phyloP scores from a whole-genome alignment of 495 filamentous ascomycete genomes.

The Bacidia rubella region DNA sequence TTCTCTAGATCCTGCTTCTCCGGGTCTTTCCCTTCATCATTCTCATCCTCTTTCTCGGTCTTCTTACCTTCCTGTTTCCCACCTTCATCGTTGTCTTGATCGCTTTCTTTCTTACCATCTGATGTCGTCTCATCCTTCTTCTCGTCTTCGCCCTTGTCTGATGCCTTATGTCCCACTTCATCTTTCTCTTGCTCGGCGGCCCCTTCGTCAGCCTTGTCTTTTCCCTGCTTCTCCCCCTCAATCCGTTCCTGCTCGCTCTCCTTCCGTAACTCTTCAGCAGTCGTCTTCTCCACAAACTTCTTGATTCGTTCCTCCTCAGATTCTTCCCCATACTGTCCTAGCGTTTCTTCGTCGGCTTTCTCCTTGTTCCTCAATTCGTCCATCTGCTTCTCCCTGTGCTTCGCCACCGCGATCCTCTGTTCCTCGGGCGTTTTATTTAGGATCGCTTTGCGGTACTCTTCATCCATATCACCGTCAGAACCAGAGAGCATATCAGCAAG shows the following conservation, averaged over 20 bases:
- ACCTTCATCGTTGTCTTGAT: neutral
- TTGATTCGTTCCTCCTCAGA: neutral
- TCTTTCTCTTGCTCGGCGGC: neutral
- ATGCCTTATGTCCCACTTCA: neutral
- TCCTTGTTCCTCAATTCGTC: neutral
- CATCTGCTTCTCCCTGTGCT: neutral
- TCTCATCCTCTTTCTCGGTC: neutral
- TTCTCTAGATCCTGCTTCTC: neutral
- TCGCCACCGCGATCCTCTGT: neutral
- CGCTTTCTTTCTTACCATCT: neutral
- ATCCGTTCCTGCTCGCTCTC: neutral
- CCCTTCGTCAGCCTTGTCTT: neutral
- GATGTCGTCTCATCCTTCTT: neutral
- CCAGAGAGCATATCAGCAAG: neutral
- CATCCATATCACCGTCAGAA: no score
- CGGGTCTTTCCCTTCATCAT: neutral
- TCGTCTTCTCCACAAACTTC: neutral
- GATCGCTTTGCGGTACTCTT: neutral
- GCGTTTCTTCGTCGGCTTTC: neutral
- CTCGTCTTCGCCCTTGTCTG: neutral
- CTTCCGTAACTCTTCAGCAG: neutral
- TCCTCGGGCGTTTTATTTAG: neutral
- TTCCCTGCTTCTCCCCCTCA: neutral
- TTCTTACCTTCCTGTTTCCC: neutral
- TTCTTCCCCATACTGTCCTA: neutral